Percentiles rank a stretch among this genome's conserved stretches.
phyloP scores from a whole-genome alignment of 176 grass and related monocot species.

The Ampelocalamus luodianensis region DNA sequence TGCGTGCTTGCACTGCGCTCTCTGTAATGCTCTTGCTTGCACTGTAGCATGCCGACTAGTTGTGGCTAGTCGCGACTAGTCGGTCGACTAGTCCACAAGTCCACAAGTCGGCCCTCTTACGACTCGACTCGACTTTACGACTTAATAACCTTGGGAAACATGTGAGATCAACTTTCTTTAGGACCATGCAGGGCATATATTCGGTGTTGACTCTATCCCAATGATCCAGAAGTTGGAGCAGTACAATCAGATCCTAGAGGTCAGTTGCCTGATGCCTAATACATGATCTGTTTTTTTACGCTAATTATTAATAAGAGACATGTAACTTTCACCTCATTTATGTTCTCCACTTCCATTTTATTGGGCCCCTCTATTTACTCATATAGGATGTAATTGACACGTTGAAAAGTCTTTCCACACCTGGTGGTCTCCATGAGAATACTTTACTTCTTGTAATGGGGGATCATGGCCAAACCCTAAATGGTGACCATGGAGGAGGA shows the following conservation, averaged over 20 bases:
- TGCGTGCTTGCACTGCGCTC: no score
- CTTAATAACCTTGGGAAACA: no score
- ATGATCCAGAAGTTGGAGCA: conserved; percentile 97
- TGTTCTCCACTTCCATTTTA: conserved; percentile 1
- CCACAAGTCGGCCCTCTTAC: no score
- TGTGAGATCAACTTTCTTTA: conserved; percentile 64
- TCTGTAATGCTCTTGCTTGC: no score
- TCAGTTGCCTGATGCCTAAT: conserved; percentile 27
- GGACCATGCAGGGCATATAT: conserved; percentile 99
- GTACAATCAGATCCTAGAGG: conserved; percentile 84
- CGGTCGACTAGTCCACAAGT: no score
- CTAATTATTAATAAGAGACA: not conserved
- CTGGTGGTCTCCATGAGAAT: conserved; percentile 79
- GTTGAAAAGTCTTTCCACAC: conserved; percentile 68
- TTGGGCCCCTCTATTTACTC: not conserved
- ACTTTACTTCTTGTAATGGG: conserved; percentile 96
- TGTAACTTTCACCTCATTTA: conserved; percentile 7
- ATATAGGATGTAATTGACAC: conserved; percentile 71
- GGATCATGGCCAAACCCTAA: conserved; percentile 96
- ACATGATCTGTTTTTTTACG: conserved; percentile 8
- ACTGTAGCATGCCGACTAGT: no score
- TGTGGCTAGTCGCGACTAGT: no score
- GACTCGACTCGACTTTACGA: no score
- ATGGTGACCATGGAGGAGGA: conserved; percentile 97
- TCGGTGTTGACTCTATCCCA: conserved; percentile 84